Percentiles rank a stretch among this genome's conserved stretches.
phyloP scores from a whole-genome alignment of 2,329 filamentous ascomycete genomes.

The Penicillium aurantiogriseum region DNA sequence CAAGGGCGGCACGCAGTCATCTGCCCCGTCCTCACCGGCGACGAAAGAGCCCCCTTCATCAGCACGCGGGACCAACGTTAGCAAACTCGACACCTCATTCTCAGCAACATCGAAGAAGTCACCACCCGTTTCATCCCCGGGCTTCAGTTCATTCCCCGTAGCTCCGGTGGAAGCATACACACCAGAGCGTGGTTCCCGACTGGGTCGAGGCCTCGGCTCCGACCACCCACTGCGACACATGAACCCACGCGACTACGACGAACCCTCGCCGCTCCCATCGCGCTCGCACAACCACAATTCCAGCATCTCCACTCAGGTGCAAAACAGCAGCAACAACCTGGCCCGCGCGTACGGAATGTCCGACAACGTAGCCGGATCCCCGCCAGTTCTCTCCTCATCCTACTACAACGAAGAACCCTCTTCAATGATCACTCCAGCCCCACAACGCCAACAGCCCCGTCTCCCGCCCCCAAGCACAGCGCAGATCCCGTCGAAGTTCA shows the following conservation, averaged over 20 bases:
- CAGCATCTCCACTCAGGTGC: conserved; percentile 20
- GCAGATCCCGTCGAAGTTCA: conserved; percentile 51
- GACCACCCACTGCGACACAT: conserved; percentile 33
- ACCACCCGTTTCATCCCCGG: conserved; percentile 39
- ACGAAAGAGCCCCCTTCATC: conserved; percentile 44
- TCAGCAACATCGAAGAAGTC: conserved; percentile 38
- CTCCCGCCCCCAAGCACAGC: conserved; percentile 50
- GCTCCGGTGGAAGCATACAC: conserved; percentile 48
- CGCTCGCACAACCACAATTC: conserved; percentile 31
- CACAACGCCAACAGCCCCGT: conserved; percentile 49
- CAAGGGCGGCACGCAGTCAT: conserved; percentile 43
- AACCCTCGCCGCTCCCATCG: conserved; percentile 44
- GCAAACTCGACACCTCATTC: conserved; percentile 40
- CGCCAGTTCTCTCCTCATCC: conserved; percentile 50
- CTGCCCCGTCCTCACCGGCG: conserved; percentile 47
- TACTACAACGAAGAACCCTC: conserved; percentile 49
- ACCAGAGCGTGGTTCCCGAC: conserved; percentile 46
- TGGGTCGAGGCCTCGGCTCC: conserved; percentile 30
- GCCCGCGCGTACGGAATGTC: conserved; percentile 42
- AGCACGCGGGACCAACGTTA: conserved; percentile 35
- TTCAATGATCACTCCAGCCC: conserved; percentile 50
- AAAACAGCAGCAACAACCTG: conserved; percentile 27
- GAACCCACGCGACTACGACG: conserved; percentile 39
- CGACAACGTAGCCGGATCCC: conserved; percentile 41
- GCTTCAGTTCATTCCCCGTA: conserved; percentile 44